These are phyloP conservation scores for Taphrina pruni DNA, from an alignment of 1,139 yeast genomes.

Conservation along the genomic window DNA sequence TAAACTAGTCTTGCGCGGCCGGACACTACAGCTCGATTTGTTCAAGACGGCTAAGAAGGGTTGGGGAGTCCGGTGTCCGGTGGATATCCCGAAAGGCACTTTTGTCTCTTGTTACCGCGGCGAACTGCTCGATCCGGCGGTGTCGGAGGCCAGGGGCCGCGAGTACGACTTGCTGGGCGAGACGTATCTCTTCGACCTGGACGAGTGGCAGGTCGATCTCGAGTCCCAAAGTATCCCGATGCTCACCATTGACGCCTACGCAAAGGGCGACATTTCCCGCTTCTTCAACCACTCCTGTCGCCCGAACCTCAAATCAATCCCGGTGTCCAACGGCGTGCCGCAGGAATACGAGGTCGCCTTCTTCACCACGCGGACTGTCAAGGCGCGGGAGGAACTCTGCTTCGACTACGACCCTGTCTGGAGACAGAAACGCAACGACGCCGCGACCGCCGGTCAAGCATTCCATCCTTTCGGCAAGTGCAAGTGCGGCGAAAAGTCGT, in stretches of 20 bases:
- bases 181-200: slow-evolving; percentile 44
- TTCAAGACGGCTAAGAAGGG: slow-evolving; percentile 43
- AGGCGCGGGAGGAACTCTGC: slow-evolving; percentile 42
- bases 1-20: slow-evolving; percentile 43
- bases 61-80: slow-evolving; percentile 43
- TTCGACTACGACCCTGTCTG: slow-evolving; percentile 40
- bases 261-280: slow-evolving; percentile 44
- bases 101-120: slow-evolving; percentile 43
- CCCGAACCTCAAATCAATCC: slow-evolving; percentile 37
- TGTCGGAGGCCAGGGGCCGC: slow-evolving; percentile 38
- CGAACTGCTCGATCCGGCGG: slow-evolving; percentile 41
- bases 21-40: slow-evolving; percentile 39
- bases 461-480: slow-evolving; percentile 20
- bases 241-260: slow-evolving; percentile 44
- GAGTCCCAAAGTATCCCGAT: slow-evolving; percentile 13
- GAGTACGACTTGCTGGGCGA: slow-evolving; percentile 35
- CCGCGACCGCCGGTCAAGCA: slow-evolving; percentile 1
- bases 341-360: slow-evolving; percentile 42
- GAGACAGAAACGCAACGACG: slow-evolving; percentile 1
- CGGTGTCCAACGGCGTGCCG: slow-evolving; percentile 13
- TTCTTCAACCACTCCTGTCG: slow-evolving; percentile 44
- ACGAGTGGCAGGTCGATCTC: slow-evolving; percentile 26
- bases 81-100: slow-evolving; percentile 39
- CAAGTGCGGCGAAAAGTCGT: slow-evolving; percentile 16
- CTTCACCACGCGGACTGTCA: slow-evolving; percentile 41